Conservation (phyloP, 2,329 filamentous ascomycete genomes). For the Xylariomycetidae sp. region DNA sequence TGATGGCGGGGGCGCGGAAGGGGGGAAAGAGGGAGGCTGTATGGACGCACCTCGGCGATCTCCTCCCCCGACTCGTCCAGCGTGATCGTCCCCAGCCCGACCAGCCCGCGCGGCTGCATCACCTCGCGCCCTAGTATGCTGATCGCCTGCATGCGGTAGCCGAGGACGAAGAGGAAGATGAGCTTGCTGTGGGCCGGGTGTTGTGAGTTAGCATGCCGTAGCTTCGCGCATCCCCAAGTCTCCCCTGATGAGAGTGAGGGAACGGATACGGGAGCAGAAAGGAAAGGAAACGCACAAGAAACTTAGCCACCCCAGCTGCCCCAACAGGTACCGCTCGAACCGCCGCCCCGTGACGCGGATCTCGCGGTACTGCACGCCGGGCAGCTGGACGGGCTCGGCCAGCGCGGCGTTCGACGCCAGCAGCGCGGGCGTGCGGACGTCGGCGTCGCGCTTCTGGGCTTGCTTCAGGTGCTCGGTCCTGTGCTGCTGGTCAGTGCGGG, state of each 20-base stretch:
- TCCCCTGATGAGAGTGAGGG: no score
- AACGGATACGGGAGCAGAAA: no score
- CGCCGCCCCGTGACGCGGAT: constrained; percentile 69
- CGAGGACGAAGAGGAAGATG: constrained; percentile 49
- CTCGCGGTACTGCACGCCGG: constrained; percentile 55
- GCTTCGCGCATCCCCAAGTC: neutral
- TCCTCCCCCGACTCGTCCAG: constrained; percentile 61
- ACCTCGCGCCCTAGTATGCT: constrained; percentile 62
- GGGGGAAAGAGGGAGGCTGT: neutral
- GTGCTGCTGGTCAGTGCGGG: constrained; percentile 2
- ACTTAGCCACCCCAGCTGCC: constrained; percentile 61
- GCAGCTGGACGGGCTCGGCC: constrained; percentile 54
- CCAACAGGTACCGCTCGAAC: constrained; percentile 63
- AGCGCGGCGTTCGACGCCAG: constrained; percentile 44
- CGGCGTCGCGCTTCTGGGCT: constrained; percentile 51
- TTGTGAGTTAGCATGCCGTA: neutral
- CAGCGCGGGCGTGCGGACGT: constrained; percentile 36
- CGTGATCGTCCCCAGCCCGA: constrained; percentile 63
- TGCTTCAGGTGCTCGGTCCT: constrained; percentile 70
- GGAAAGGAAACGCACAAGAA: constrained; percentile 44
- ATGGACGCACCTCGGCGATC: constrained; percentile 38
- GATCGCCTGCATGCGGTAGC: constrained; percentile 65
- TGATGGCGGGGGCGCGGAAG: neutral
- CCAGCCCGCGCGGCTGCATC: constrained; percentile 65
- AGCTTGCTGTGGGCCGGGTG: constrained; percentile 42